phyloP scores from a whole-genome alignment of 805 yeast species.

The Myxozyma geophila region DNA sequence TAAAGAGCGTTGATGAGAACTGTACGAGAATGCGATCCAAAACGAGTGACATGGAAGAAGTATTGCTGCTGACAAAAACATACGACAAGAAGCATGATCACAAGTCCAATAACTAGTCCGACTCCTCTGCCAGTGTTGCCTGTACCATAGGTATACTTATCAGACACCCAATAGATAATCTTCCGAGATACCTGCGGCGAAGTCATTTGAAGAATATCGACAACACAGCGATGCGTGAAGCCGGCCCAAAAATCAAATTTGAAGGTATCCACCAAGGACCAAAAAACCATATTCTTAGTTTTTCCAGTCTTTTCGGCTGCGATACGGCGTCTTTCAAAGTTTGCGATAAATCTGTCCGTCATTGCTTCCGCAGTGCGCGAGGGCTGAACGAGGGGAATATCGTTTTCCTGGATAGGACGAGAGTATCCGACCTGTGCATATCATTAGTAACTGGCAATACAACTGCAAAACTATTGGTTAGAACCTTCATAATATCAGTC shows the following conservation, averaged over 20 bases:
- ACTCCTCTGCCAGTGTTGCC: conserved; percentile 59
- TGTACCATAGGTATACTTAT: conserved; percentile 48
- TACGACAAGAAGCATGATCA: conserved; percentile 56
- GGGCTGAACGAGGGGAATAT: conserved; percentile 53
- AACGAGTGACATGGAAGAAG: conserved; percentile 61
- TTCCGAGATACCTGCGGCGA: conserved; percentile 70
- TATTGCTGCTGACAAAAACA: conserved; percentile 63
- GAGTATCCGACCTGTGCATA: conserved; percentile 54
- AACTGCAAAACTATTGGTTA: background rate
- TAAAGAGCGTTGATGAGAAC: conserved; percentile 71
- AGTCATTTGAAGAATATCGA: conserved; percentile 51
- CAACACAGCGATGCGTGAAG: conserved; percentile 42
- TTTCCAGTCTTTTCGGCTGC: conserved; percentile 31
- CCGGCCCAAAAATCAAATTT: conserved; percentile 45
- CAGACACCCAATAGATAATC: conserved; percentile 67
- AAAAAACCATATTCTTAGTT: conserved; percentile 40
- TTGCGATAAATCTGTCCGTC: conserved; percentile 46
- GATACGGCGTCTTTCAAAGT: conserved; percentile 42
- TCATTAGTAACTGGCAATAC: background rate
- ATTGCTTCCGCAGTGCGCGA: conserved; percentile 46
- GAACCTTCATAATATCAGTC: conserved; percentile 4
- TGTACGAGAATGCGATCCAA: conserved; percentile 76
- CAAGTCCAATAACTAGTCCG: conserved; percentile 75
- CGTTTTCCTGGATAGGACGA: conserved; percentile 63
- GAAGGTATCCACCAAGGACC: conserved; percentile 48